A percentile compares a stretch with the other conserved stretches of the same genome.
These are phyloP conservation scores for Pontederia paniculata DNA, from an alignment of 176 grass and related monocot genomes.

Conservation along the genomic window DNA sequence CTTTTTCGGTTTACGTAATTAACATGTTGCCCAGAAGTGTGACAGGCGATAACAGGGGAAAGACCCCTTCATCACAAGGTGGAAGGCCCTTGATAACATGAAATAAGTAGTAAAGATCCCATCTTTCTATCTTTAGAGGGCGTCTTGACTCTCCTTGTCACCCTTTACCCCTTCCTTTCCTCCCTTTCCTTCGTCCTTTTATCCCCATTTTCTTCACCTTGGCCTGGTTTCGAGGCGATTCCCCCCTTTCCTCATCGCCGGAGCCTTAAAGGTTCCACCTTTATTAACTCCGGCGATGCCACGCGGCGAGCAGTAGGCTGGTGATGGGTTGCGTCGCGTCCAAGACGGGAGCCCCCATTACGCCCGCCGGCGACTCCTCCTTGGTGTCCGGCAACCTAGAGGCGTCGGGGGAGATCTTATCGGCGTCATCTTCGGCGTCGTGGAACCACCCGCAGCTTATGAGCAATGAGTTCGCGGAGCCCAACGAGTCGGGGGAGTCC, in stretches of 20 bases:
- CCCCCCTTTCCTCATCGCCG: background rate
- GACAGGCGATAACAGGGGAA: background rate
- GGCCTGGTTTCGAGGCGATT: background rate
- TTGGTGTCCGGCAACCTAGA: constrained; percentile 7
- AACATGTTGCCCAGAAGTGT: background rate
- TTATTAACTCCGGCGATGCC: background rate
- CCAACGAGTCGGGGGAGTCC: constrained; percentile 22
- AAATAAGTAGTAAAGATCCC: constrained; percentile 34
- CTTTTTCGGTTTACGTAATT: background rate
- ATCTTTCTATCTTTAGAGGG: constrained; percentile 41
- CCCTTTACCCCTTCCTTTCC: constrained; percentile 32
- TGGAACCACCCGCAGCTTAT: constrained; percentile 31
- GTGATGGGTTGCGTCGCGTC: constrained; percentile 81
- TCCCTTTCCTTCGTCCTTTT: constrained; percentile 24
- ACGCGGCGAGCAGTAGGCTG: background rate
- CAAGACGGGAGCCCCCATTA: constrained; percentile 26
- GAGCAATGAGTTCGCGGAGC: background rate
- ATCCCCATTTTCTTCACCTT: constrained; percentile 4
- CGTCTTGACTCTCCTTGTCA: constrained; percentile 4
- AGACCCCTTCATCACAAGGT: constrained; percentile 25
- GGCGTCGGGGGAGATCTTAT: constrained; percentile 24
- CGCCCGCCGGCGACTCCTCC: constrained; percentile 33
- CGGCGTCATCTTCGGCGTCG: constrained; percentile 19
- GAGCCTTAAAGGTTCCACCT: background rate
- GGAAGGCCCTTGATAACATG: constrained; percentile 30